Base-by-base conservation (phyloP, 1,284 basidiomycete species). In the Puccinia triticina region DNA sequence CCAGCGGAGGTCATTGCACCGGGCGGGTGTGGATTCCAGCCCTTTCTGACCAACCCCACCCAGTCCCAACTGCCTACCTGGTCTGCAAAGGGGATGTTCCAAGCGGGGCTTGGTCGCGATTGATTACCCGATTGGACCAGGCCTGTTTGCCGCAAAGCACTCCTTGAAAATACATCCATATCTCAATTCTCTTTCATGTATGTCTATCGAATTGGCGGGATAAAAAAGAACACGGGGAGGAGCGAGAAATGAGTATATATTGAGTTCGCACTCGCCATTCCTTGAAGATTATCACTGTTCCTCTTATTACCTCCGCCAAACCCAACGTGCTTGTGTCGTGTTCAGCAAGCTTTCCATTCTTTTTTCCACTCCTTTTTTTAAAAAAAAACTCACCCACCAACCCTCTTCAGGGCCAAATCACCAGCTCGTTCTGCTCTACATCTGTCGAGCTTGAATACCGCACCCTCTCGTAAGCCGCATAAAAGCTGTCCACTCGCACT, bases 41-140 rank as follows among this genome's bases (percentile, higher is more conserved):
- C 16, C 8, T 43, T 43, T 43, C 40, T 43, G 40, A 43, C 40
- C 40, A 43, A 43, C 40, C 40, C 40, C 40, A 43, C 12, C 40
- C 40, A 7, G 40, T 7, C 40, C 12, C 40, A 43, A 43, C 40
- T 12, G 12, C n/a, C n/a, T n/a, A n/a, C n/a, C n/a, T n/a, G n/a
- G n/a, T n/a, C n/a, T 43, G 40, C 40, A 43, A 43, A 43, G 40
- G 40, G 48, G 18, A 8, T 50, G 48, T 16, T 50, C 48, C 48
- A 50, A 50, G 48, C 8, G 48, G 48, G 48, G 18, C 48, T 50
- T 50, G 48, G 48, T 50, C 18, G 8, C 48, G 48, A 50, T 50
- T 61, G 59, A 61, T 61, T 29, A 34, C 59, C 59, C 59, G 32
- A 61, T 32, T 61, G 29, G 29, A 61, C 59, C 32, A 34, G 59